Evolutionary conservation across 495 filamentous ascomycete species (phyloP), one percentile per base, ranked within the genome.

Genomic region (Tuber microsphaerosporum): DNA sequence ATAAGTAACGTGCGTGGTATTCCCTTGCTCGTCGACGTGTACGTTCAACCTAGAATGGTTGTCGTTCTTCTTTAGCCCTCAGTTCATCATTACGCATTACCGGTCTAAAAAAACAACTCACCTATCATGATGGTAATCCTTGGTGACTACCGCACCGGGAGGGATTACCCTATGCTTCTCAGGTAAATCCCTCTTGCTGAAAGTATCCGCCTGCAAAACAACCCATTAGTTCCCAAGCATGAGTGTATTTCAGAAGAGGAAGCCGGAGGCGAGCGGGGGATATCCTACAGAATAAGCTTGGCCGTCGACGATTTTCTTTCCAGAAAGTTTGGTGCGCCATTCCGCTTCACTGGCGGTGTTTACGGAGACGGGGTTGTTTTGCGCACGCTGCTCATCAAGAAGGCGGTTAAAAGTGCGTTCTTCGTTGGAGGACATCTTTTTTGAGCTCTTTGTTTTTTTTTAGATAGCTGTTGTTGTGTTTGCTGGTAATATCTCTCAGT

Each of bases 181-280:
- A 0, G 81, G 81, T 17, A 82, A 71, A 22, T 82, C 77, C 19
- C 26, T 75, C 70, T 79, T 82, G 26, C 76, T 61, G n/a, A 79
- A 79, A 41, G 77, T 43, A 31, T 70, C 77, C 71, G 22, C 34
- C 56, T 43, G 37, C 34, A 31, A n/a, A 37, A 65, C 17, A 34
- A 26, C 56, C 26, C 26, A 65, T 65, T 34, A 65, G 26, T n/a
- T 65, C 56, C 5, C 56, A 34, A 65, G 56, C 34, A 65, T 31
- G 14, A 34, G 56, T 12, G 26, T 34, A 34, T 34, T 65, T 34
- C 34, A 14, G 48, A 34, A 68, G 22, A n/a, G 22, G 42, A 42
- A 5, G 26, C 17, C 46, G 31, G 51, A 1, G 44, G 26, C 17
- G 44, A 70, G 42, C 6, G 70, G 39, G 9, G 9, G 17, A 31